Base-by-base conservation (phyloP, 768 basidiomycete species). In the Rhodotorula diobovata region DNA sequence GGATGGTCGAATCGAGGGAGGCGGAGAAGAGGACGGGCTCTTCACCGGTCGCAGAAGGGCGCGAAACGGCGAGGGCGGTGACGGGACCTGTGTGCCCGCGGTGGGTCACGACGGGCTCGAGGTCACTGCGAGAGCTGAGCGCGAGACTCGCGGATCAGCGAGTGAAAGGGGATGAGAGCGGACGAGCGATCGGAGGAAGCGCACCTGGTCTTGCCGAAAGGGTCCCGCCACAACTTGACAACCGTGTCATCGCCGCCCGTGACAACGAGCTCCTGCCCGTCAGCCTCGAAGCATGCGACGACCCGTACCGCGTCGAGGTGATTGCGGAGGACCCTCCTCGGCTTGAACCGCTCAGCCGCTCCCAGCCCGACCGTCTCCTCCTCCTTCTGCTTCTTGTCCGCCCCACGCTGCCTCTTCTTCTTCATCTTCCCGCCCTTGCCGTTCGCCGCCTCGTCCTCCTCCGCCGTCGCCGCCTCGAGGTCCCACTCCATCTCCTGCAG, bases 221-320 rank as follows among this genome's bases (percentile, higher is more conserved):
- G 82, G 82, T 92, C 86, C 67, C 91, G 85, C 96, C 96, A 99
- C 63, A 97, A 86, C 81, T 99, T 99, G 65, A 98, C 88, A 14
- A 92, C 93, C 79, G 87, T 90, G 79, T 99, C 96, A 79, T 97
- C 95, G 39, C 93, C 91, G 34, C 89, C 96, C 57, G 90, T 92
- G n/a, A 90, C 93, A 64, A 98, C 51, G 51, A 53, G 51, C 14
- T 30, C 51, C 12, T 18, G 2, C 2, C n/a, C 51, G 30, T 20
- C 64, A 16, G 39, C 16, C 20, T 90, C 90, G 78, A 93, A 91
- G 85, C 96, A 95, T 1, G 90, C 88, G 34, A 98, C 83, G 14
- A 91, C 88, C 63, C 94, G 87, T 51, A 96, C 93, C 23, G 91
- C 88, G 80, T 97, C 95, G 71, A 99, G 83, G 81, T 99, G 96